phyloP scores from a whole-genome alignment of 345 rosid genomes.

The Pelargonium nanum region DNA sequence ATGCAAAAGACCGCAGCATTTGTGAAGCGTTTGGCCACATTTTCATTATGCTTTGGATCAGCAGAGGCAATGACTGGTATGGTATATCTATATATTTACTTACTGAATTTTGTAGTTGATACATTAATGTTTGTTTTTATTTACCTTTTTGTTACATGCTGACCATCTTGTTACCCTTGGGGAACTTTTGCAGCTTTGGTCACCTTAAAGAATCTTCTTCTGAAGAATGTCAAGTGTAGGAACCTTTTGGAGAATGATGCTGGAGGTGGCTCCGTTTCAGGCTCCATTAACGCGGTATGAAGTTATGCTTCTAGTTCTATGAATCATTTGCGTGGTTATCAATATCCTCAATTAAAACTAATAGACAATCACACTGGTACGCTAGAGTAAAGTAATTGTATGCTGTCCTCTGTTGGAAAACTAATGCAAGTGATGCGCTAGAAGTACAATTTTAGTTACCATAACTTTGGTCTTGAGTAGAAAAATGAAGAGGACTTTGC shows the following conservation, averaged over 20 bases:
- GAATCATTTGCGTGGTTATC: not conserved
- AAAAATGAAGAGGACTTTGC: too few relatives aligned
- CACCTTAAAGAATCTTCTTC: slow-evolving; percentile 71
- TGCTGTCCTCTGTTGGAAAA: too few relatives aligned
- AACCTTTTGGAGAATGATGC: slow-evolving; percentile 90
- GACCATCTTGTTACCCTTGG: slow-evolving; percentile 3
- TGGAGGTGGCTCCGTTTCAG: slow-evolving; percentile 94
- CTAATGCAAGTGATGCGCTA: too few relatives aligned
- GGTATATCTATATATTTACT: not conserved
- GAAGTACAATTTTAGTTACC: too few relatives aligned
- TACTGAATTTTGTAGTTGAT: not conserved
- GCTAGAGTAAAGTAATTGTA: too few relatives aligned
- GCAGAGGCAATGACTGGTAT: slow-evolving; percentile 91
- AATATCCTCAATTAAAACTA: too few relatives aligned
- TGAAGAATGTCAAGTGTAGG: slow-evolving; percentile 76
- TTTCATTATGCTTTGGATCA: slow-evolving; percentile 66
- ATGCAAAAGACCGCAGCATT: slow-evolving; percentile 98
- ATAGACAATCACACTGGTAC: too few relatives aligned
- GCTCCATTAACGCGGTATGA: slow-evolving; percentile 62
- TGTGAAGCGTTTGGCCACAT: slow-evolving; percentile 80
- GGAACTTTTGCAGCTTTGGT: slow-evolving; percentile 51
- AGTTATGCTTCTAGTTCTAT: slow-evolving; percentile 1
- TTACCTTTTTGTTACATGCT: not conserved
- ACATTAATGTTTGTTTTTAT: not conserved
- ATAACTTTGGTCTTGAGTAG: too few relatives aligned